phyloP scores from a whole-genome alignment of 2,329 filamentous ascomycete species.

The Fusarium illudens region DNA sequence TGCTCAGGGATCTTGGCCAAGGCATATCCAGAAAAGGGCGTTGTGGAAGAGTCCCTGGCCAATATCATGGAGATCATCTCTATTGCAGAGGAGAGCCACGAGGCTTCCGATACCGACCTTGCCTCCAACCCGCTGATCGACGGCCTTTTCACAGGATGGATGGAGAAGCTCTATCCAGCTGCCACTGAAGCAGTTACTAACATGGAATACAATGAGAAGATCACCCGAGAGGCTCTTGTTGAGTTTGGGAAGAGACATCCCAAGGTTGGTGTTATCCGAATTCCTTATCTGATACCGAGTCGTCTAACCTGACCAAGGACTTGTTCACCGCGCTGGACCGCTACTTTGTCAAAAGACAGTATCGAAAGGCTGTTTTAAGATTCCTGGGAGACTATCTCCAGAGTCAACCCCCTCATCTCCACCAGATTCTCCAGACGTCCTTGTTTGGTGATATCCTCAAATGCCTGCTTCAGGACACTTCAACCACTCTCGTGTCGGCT shows the following conservation, averaged over 20 bases:
- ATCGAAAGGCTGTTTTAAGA: conserved; percentile 70
- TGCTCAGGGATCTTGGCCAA: conserved; percentile 51
- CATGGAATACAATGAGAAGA: conserved; percentile 58
- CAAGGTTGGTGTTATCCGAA: conserved; percentile 49
- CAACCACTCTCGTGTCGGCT: conserved; percentile 77
- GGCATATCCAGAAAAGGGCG: conserved; percentile 67
- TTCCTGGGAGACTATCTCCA: conserved; percentile 78
- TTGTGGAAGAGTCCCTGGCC: conserved; percentile 71
- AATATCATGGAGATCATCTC: conserved; percentile 71
- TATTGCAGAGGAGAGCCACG: conserved; percentile 66
- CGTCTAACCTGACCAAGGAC: conserved; percentile 54
- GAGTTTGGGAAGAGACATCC: conserved; percentile 74
- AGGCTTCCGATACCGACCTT: conserved; percentile 53
- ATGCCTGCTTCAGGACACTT: conserved; percentile 80
- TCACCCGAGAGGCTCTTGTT: conserved; percentile 61
- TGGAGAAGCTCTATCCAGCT: conserved; percentile 56
- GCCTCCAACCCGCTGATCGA: conserved; percentile 61
- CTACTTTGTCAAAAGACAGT: conserved; percentile 70
- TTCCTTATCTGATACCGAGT: background rate
- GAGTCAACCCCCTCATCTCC: conserved; percentile 80
- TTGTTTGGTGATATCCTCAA: conserved; percentile 76
- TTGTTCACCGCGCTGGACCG: conserved; percentile 72
- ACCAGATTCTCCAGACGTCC: conserved; percentile 75
- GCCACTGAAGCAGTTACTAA: conserved; percentile 49
- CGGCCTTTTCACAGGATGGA: conserved; percentile 65